These are phyloP conservation scores for Emiliania huxleyi DNA, from an alignment of 78 protist genomes.

Conservation along the genomic window DNA sequence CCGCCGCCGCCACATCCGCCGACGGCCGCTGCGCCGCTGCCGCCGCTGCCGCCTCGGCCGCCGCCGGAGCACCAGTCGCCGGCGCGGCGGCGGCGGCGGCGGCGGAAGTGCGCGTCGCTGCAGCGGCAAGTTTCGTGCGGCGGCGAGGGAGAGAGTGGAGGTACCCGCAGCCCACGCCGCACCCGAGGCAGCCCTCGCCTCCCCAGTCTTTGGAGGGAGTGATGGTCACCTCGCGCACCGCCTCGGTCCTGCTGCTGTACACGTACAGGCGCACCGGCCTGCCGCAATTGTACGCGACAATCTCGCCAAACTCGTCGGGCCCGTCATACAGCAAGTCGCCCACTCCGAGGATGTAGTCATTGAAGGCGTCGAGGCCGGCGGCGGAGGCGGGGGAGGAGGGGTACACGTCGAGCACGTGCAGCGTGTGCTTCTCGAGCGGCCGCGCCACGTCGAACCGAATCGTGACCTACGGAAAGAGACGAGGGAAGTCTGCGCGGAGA, in stretches of 20 bases:
- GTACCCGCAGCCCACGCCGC: neutral
- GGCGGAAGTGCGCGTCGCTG: too few species aligned
- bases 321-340: slow-evolving; percentile 64
- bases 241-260: slow-evolving; percentile 17
- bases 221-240: slow-evolving; percentile 31
- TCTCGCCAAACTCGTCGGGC: slow-evolving; percentile 56
- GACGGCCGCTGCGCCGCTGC: too few species aligned
- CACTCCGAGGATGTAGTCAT: slow-evolving; percentile 75
- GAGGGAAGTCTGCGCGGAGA: too few species aligned
- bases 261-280: slow-evolving; percentile 41
- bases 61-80: too few species aligned
- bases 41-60: too few species aligned
- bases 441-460: slow-evolving; percentile 69
- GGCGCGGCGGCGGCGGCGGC: too few species aligned
- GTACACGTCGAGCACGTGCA: slow-evolving; percentile 67
- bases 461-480: too few species aligned
- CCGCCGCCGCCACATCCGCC: too few species aligned
- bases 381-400: slow-evolving; percentile 70
- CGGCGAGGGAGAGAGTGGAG: neutral
- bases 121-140: neutral
- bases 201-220: neutral
- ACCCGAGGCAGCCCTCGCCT: neutral
- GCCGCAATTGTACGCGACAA: neutral
- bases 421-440: slow-evolving; percentile 67
- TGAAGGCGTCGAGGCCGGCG: slow-evolving; percentile 61